Conservation (phyloP, 495 filamentous ascomycete species). For the Aspergillus indologenus region DNA sequence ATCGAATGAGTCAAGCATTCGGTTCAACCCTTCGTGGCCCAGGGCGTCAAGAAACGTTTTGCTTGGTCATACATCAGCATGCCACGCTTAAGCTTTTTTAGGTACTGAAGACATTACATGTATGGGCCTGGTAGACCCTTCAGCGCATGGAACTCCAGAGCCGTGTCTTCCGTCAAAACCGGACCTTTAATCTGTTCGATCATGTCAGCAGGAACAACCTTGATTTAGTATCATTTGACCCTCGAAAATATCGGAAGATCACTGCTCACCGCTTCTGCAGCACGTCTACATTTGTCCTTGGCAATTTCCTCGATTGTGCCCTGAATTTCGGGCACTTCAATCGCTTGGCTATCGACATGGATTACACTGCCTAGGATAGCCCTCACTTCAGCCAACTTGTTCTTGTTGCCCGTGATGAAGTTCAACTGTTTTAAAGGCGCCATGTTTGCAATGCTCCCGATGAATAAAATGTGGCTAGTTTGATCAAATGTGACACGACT, state of each 20-base stretch:
- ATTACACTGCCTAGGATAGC: slow-evolving; percentile 77
- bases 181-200: slow-evolving; percentile 67
- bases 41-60: slow-evolving; percentile 89
- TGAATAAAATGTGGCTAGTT: background rate
- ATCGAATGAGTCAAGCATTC: slow-evolving; percentile 82
- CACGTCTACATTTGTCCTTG: slow-evolving; percentile 77
- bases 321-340: slow-evolving; percentile 88
- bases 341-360: slow-evolving; percentile 63
- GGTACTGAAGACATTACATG: slow-evolving; percentile 61
- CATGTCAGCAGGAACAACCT: slow-evolving; percentile 12
- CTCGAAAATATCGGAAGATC: background rate
- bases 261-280: slow-evolving; percentile 44
- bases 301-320: slow-evolving; percentile 90
- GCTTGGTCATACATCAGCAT: slow-evolving; percentile 39
- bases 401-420: slow-evolving; percentile 95
- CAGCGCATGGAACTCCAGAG: slow-evolving; percentile 85
- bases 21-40: slow-evolving; percentile 82
- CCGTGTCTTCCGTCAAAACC: slow-evolving; percentile 94
- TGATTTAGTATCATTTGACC: background rate
- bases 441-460: slow-evolving; percentile 11
- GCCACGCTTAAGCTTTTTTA: background rate
- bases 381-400: slow-evolving; percentile 85
- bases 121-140: slow-evolving; percentile 93
- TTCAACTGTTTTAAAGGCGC: slow-evolving; percentile 54
- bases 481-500: background rate